Base-by-base conservation (phyloP, 83 land plant genomes). In the Diphasiastrum complanatum region DNA sequence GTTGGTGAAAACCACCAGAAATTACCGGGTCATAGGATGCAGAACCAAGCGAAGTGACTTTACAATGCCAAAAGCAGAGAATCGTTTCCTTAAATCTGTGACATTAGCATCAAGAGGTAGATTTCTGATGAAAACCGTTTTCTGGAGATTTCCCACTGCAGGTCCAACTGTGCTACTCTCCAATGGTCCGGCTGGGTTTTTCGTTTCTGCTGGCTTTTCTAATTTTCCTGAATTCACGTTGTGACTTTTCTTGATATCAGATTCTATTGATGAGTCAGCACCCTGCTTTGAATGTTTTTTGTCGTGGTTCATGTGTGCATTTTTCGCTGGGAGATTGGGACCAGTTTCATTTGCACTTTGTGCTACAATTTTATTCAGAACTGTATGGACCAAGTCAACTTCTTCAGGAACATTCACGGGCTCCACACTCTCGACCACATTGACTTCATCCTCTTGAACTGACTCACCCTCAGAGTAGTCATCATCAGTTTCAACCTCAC, bases 1-100 rank as follows among this genome's bases (percentile, higher is more conserved):
- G 3, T 28, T 1, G 3, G 19, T 6, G 3, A 20, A 56, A 22
- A 12, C 23, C 36, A 56, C 67, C 14, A 51, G 29, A 25, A 16
- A 83, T 50, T 82, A 84, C 97, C 76, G 82, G 58, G 91, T 86
- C n/a, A 80, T 46, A 60, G 58, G 78, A 79, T 95, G 93, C 55
- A 82, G 85, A 51, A 86, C 97, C 20, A 77, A 73, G 19, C 83
- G 64, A 68, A 84, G 72, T 24, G 97, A 84, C 59, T 61, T 75
- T 45, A 95, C 87, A 64, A 86, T 82, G 12, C 99, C 99, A 79
- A 89, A 95, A 3, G 37, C 60, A 29, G 84, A 79, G 65, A 95
- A 89, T 19, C 76, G 63, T 47, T 79, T 75, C 47, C 81, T 87
- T 43, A 90, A 74, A 59, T 82, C 97, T 38, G 76, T 78, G 33